phyloP scores from a whole-genome alignment of 2,329 filamentous ascomycete species.

The Stemphylium vesicarium region DNA sequence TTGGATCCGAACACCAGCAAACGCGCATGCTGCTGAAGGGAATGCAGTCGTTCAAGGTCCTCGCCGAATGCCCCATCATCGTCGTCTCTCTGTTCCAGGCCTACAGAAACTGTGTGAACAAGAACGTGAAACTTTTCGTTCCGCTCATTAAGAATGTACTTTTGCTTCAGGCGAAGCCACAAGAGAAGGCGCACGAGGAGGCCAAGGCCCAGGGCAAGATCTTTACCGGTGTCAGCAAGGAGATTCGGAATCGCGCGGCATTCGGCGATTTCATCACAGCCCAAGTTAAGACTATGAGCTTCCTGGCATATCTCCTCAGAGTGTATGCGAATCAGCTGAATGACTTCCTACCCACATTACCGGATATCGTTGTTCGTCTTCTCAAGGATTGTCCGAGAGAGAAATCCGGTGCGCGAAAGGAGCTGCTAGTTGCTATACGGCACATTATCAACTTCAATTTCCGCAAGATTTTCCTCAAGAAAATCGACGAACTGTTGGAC shows the following conservation, averaged over 20 bases:
- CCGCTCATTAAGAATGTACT: constrained; percentile 92
- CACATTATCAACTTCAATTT: constrained; percentile 99
- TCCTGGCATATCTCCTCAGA: constrained; percentile 88
- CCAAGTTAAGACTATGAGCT: constrained; percentile 99
- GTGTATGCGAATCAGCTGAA: constrained; percentile 85
- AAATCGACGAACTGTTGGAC: constrained; percentile 94
- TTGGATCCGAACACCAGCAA: constrained; percentile 83
- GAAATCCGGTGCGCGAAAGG: constrained; percentile 91
- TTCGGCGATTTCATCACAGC: constrained; percentile 98
- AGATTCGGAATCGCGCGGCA: constrained; percentile 89
- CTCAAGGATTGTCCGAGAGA: constrained; percentile 94
- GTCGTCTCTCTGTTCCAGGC: constrained; percentile 98
- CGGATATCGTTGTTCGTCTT: constrained; percentile 86
- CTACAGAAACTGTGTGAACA: constrained; percentile 77
- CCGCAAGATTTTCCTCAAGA: constrained; percentile 88
- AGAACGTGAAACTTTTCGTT: constrained; percentile 90
- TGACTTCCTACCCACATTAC: constrained; percentile 85
- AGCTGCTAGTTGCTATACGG: constrained; percentile 91
- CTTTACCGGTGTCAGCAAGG: constrained; percentile 90
- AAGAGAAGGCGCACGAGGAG: constrained; percentile 88
- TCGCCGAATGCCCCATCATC: constrained; percentile 97
- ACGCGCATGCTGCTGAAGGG: constrained; percentile 83
- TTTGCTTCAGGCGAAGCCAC: constrained; percentile 86
- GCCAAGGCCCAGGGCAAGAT: constrained; percentile 79
- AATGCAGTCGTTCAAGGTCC: constrained; percentile 98